Conservation (phyloP, 257 asterid genomes). For the Fraxinus pennsylvanica region DNA sequence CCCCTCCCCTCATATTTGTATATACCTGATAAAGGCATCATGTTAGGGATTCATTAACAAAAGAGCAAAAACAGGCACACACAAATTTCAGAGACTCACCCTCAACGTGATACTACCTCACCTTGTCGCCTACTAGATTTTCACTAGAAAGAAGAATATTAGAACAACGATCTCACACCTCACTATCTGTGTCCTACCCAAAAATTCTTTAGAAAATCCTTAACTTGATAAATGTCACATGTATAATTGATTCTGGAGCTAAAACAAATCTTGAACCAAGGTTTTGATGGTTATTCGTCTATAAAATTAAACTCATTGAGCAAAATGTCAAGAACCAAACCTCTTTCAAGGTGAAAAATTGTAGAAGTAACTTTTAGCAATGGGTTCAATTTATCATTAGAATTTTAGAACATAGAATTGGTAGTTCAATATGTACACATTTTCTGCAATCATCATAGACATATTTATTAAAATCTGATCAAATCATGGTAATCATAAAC, state of each 20-base stretch:
- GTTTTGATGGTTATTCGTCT: background rate
- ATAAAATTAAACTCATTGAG: background rate
- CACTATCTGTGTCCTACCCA: background rate
- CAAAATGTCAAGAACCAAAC: background rate
- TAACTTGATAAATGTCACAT: background rate
- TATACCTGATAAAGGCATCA: conserved; percentile 28
- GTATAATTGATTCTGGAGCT: conserved; percentile 8
- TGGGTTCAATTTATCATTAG: background rate
- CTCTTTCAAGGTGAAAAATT: background rate
- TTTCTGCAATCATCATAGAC: background rate
- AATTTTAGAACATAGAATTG: background rate
- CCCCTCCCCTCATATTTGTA: conserved; percentile 84
- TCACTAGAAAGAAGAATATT: background rate
- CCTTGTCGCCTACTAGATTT: background rate
- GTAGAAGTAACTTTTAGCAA: conserved; percentile 2
- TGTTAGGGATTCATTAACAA: background rate
- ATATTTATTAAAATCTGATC: background rate
- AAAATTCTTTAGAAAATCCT: background rate
- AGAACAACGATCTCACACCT: background rate
- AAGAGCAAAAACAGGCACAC: background rate
- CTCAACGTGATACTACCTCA: background rate
- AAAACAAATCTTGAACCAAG: conserved; percentile 11
- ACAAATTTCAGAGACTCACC: background rate
- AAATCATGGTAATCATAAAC: background rate
- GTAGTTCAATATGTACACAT: background rate